A percentile compares a stretch with the other conserved stretches of the same genome.
These are phyloP conservation scores for Pseudogymnoascus sp. DNA, from an alignment of 2,329 filamentous ascomycete species.

Conservation along the genomic window DNA sequence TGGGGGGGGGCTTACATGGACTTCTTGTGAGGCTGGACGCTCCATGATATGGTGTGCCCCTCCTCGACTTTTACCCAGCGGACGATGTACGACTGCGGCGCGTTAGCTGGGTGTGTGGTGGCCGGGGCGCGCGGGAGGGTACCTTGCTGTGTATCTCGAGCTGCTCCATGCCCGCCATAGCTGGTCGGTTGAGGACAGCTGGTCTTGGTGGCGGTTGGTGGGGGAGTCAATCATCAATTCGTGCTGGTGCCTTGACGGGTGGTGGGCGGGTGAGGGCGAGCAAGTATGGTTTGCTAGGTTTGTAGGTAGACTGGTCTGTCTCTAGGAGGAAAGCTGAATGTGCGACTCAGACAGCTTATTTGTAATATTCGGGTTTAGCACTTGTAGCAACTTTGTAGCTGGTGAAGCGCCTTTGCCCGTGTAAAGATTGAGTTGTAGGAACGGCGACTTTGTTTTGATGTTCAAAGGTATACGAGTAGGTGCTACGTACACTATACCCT, in stretches of 20 bases:
- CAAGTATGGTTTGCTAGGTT: neutral
- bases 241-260: neutral
- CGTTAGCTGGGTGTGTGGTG: neutral
- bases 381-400: neutral
- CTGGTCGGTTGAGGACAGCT: slow-evolving; percentile 12
- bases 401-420: neutral
- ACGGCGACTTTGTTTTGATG: neutral
- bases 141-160: slow-evolving; percentile 97
- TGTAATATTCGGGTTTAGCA: neutral
- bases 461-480: neutral
- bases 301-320: neutral
- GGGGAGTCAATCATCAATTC: neutral
- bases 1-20: slow-evolving; percentile 54
- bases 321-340: neutral
- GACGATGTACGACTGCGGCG: slow-evolving; percentile 80
- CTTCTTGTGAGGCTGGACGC: slow-evolving; percentile 94
- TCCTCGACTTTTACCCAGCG: slow-evolving; percentile 92
- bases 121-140: slow-evolving; percentile 19
- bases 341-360: neutral
- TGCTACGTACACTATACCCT: neutral
- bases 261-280: neutral
- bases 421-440: neutral
- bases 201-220: slow-evolving; percentile 2
- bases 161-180: slow-evolving; percentile 92
- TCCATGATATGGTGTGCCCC: slow-evolving; percentile 93